phyloP scores from a whole-genome alignment of 495 filamentous ascomycete species.

The Lepraria neglecta region DNA sequence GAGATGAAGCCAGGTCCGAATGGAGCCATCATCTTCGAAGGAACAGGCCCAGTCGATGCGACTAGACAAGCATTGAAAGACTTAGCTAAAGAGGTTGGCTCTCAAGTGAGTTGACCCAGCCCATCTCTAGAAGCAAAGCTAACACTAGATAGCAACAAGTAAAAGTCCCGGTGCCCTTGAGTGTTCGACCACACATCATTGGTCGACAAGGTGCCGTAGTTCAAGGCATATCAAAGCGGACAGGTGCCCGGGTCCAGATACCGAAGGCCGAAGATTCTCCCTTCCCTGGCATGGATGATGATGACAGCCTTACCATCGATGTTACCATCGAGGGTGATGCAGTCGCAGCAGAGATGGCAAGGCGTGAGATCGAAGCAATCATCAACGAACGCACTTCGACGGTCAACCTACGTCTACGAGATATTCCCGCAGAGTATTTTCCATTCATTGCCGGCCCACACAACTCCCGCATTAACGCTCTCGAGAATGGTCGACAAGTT shows the following conservation, averaged over 20 bases:
- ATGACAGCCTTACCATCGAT: conserved; percentile 76
- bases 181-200: conserved; percentile 79
- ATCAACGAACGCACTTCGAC: conserved; percentile 77
- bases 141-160: conserved; percentile 53
- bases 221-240: conserved; percentile 75
- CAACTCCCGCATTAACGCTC: conserved; percentile 55
- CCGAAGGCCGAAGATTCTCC: conserved; percentile 63
- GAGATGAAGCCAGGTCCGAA: conserved; percentile 62
- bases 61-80: conserved; percentile 80
- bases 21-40: conserved; percentile 69
- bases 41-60: conserved; percentile 67
- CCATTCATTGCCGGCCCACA: conserved; percentile 88
- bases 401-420: conserved; percentile 61
- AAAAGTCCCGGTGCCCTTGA: conserved; percentile 72
- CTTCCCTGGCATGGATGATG: conserved; percentile 50
- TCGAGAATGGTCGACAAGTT: conserved; percentile 66
- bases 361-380: conserved; percentile 73
- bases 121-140: conserved; percentile 18
- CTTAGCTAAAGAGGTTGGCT: conserved; percentile 73
- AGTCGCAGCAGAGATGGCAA: conserved; percentile 71
- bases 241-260: conserved; percentile 80
- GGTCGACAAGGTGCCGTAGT: conserved; percentile 86
- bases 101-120: conserved; percentile 55
- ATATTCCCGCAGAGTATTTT: conserved; percentile 86
- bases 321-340: conserved; percentile 86